A percentile compares a stretch with the other conserved stretches of the same genome.
phyloP scores from a whole-genome alignment of 495 filamentous ascomycete genomes.

The Daldinia grandis region DNA sequence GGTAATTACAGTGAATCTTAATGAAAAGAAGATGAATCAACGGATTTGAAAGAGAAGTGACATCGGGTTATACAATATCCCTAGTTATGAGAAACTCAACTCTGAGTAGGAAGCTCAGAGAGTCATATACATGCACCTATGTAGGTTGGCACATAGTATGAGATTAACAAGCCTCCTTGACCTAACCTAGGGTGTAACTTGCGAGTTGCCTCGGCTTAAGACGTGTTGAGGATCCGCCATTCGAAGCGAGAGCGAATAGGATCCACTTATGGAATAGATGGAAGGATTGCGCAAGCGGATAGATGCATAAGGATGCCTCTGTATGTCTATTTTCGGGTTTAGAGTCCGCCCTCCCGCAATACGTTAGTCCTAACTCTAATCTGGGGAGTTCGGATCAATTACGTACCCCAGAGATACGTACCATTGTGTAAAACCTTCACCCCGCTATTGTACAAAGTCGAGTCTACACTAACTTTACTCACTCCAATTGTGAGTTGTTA shows the following conservation, averaged over 20 bases:
- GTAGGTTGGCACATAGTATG: background rate
- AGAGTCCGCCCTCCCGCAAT: conserved; percentile 8
- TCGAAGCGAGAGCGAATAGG: background rate
- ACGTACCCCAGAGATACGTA: conserved; percentile 31
- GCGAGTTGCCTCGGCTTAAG: conserved; percentile 1
- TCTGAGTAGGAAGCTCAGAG: background rate
- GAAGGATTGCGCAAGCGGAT: background rate
- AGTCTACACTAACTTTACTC: background rate
- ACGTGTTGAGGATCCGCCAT: background rate
- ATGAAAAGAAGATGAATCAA: background rate
- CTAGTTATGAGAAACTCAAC: background rate
- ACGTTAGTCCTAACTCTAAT: background rate
- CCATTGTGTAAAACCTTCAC: conserved; percentile 9
- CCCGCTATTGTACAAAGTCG: background rate
- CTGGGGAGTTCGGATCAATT: conserved; percentile 35
- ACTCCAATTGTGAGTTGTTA: conserved; percentile 18
- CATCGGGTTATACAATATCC: background rate
- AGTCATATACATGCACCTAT: conserved; percentile 6
- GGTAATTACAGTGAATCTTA: background rate
- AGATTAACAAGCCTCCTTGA: background rate
- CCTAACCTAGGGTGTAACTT: background rate
- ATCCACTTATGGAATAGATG: background rate
- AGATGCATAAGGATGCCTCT: background rate
- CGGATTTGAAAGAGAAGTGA: background rate
- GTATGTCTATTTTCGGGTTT: background rate